Evolutionary conservation across 2,329 filamentous ascomycete genomes (phyloP), one percentile per base, ranked within the genome.

Genomic region (Trichoderma harzianum): DNA sequence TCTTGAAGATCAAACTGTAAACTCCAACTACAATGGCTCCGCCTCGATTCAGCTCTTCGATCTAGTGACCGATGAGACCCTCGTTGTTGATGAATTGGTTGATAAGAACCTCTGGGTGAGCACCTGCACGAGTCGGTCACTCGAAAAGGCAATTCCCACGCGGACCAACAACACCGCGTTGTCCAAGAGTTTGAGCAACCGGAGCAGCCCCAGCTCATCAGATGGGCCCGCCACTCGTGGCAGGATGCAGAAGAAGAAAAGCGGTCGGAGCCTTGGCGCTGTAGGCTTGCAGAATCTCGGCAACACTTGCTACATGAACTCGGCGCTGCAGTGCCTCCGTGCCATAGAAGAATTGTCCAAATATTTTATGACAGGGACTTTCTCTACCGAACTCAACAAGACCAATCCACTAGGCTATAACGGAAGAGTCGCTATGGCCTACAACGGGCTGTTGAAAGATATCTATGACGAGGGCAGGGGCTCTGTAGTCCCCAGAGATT

Each of bases 281-380:
- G 92, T 95, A 55, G 96, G 96, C 39, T 84, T 99, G 67, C 90
- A 89, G 74, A 99, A 99, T 78, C 84, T 99, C 16, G 96, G 96
- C 63, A 99, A 99, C 78, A 98, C 96, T 0, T 99, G 96, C 82
- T 99, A 99, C 83, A 98, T 98, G 95, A 98, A 98, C 81, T 97
- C 95, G 26, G 96, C 96, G 11, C 85, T 98, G 69, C 96, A 99
- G 80, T 99, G 96, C 80, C 89, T 99, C 66, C 91, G 95, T 65
- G 97, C 93, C 76, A 94, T 98, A 0, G 93, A 97, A 78, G 96
- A 99, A 81, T 84, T 99, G 74, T 95, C 94, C 6, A 91, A 94
- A 77, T 99, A 97, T 81, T 98, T 99, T 81, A 82, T 98, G 64
- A 86, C 88, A 65, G 87, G 90, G 72, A 88, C 91, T 73, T 94